A percentile compares a stretch with the other conserved stretches of the same genome.
Conservation (phyloP, 305 asterid genomes). For the Fraxinus latifolia region DNA sequence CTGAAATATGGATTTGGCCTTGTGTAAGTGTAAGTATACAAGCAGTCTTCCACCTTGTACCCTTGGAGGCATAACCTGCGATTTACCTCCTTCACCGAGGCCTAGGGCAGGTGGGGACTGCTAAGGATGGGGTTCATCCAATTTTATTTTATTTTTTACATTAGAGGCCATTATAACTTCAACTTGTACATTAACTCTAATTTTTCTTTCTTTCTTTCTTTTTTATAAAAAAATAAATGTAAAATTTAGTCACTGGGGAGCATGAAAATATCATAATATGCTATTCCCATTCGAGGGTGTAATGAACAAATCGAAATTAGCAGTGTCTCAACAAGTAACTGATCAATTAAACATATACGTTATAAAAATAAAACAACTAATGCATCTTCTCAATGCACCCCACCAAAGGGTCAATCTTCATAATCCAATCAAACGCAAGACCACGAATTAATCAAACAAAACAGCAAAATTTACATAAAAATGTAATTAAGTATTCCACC, state of each 20-base stretch:
- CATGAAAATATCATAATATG: no score
- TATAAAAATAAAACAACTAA: background rate
- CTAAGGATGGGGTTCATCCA: no score
- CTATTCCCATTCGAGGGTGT: background rate
- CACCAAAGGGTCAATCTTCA: background rate
- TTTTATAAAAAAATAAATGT: no score
- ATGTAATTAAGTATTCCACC: background rate
- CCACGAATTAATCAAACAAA: background rate
- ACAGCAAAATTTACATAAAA: background rate
- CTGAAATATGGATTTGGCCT: no score
- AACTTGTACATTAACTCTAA: no score
- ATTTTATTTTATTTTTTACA: background rate
- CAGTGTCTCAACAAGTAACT: background rate
- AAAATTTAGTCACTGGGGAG: no score
- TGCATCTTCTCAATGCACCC: background rate
- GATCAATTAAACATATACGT: background rate
- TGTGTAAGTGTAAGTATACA: no score
- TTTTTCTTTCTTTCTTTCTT: no score
- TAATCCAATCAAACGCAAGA: background rate
- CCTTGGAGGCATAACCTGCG: no score
- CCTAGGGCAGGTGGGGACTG: no score
- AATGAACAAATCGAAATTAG: background rate
- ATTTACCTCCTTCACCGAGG: no score
- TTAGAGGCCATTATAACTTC: background rate
- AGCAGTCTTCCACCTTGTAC: no score